Conservation (phyloP, 1,139 yeast species). For the Lizanozyma gosingica region DNA sequence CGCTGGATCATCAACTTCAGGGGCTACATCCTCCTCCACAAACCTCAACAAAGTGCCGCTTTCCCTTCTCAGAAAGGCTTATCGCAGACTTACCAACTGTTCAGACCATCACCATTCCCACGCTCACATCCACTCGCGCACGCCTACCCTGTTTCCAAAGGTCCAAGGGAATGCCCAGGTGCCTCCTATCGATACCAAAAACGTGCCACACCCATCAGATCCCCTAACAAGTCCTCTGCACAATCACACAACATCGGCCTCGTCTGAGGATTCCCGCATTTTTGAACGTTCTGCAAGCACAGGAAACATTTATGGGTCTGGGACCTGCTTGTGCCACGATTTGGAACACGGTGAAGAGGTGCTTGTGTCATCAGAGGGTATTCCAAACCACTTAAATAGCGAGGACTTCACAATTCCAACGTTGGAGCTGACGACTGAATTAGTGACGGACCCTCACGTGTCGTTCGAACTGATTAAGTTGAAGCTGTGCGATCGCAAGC, state of each 20-base stretch:
- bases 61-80: background rate
- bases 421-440: background rate
- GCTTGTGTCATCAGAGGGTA: background rate
- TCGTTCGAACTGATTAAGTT: background rate
- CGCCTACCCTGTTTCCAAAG: background rate
- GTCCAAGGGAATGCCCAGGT: too few species aligned
- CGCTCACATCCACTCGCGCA: background rate
- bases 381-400: background rate
- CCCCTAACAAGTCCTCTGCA: too few species aligned
- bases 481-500: background rate
- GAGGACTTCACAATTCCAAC: background rate
- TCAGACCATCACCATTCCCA: background rate
- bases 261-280: background rate
- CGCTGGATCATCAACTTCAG: background rate
- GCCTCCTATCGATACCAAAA: too few species aligned
- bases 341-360: background rate
- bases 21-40: background rate
- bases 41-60: background rate
- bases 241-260: too few species aligned
- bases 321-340: background rate
- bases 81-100: background rate
- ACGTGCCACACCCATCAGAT: too few species aligned
- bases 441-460: background rate
- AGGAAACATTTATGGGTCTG: background rate
- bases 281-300: background rate